Evolutionary conservation across 1,139 yeast species (phyloP).

Genomic region (Kluyveromyces sp.): DNA sequence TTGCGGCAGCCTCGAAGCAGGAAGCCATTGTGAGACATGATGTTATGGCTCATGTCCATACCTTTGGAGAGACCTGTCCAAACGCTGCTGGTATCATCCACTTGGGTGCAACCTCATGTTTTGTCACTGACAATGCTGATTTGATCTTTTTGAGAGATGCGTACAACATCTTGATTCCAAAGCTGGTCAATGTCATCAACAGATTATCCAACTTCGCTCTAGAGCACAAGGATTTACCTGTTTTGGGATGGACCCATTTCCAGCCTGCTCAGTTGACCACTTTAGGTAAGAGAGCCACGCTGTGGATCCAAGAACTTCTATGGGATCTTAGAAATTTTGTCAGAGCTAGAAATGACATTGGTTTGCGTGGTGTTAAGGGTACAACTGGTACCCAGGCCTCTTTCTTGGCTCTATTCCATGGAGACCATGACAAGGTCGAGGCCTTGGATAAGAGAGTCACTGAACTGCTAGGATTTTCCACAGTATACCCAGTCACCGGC

Average conservation of each 20-base stretch:
- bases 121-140: conserved; percentile 96
- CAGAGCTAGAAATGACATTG: conserved; percentile 94
- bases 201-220: conserved; percentile 82
- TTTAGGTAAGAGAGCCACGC: conserved; percentile 95
- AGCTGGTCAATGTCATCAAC: conserved; percentile 90
- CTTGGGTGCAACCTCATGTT: conserved; percentile 97
- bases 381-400: conserved; percentile 99
- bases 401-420: conserved; percentile 88
- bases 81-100: conserved; percentile 97
- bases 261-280: conserved; percentile 99
- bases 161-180: conserved; percentile 85
- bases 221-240: conserved; percentile 91
- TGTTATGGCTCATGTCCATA: conserved; percentile 98
- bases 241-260: conserved; percentile 98
- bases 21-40: conserved; percentile 98
- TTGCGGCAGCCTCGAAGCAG: conserved; percentile 79
- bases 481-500: conserved; percentile 95
- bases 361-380: conserved; percentile 97
- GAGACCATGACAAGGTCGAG: conserved; percentile 95
- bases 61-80: conserved; percentile 87
- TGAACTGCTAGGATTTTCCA: conserved; percentile 86
- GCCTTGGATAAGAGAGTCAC: conserved; percentile 85
- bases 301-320: conserved; percentile 94
- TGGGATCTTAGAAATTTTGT: conserved; percentile 97
- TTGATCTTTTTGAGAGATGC: conserved; percentile 94